These are phyloP conservation scores for Scheffersomyces lignosus DNA, from an alignment of 805 yeast species.

Conservation along the genomic window DNA sequence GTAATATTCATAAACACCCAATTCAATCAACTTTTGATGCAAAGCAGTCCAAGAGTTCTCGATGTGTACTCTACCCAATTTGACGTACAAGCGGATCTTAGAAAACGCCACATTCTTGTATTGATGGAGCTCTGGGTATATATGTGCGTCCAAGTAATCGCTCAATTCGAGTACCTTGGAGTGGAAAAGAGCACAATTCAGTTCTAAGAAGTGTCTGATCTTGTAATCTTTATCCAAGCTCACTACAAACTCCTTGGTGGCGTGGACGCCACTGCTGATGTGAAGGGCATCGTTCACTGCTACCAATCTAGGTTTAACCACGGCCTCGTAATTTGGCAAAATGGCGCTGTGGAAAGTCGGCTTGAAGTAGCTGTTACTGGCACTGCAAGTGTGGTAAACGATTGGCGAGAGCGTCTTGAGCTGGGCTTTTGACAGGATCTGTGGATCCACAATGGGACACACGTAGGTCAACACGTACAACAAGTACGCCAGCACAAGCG, in stretches of 20 bases:
- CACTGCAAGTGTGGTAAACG: not conserved
- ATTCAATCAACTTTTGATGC: not conserved
- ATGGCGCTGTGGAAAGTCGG: not conserved
- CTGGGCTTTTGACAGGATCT: not conserved
- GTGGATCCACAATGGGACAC: conserved; percentile 4
- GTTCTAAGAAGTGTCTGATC: not conserved
- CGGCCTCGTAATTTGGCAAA: not conserved
- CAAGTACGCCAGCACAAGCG: conserved; percentile 4
- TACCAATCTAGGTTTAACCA: not conserved
- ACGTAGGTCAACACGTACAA: conserved; percentile 3
- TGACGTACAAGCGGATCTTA: not conserved
- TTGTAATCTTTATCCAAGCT: not conserved
- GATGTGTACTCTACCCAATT: not conserved
- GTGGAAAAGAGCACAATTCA: not conserved
- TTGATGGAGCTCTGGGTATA: not conserved
- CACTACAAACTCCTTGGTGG: not conserved
- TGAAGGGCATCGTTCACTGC: not conserved
- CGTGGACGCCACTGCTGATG: not conserved
- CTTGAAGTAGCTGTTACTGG: not conserved
- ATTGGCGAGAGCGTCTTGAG: not conserved
- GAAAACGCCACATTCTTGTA: not conserved
- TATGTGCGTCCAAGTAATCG: not conserved
- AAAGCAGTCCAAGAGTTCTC: too few species aligned
- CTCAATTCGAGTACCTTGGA: not conserved
- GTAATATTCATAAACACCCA: not conserved